Evolutionary conservation across 768 basidiomycete species (phyloP), one percentile per base, ranked within the genome.

Genomic region (Gloeophyllum trabeum): DNA sequence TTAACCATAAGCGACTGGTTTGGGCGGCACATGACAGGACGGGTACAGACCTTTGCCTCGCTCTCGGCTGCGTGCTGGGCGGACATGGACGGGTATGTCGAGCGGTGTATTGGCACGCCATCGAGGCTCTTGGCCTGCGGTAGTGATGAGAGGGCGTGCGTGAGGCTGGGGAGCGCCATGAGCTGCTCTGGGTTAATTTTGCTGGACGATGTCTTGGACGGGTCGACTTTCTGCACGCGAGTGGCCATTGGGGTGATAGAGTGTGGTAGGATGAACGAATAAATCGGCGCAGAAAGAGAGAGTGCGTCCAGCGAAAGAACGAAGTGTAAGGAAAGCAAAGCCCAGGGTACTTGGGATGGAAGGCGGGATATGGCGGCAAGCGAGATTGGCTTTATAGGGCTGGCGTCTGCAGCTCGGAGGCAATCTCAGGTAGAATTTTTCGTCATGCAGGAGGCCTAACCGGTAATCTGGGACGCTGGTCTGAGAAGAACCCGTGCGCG

Each of bases 81-180:
- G 54, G 80, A 81, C 78, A 81, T 60, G 46, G 59, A 54, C 28
- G 16, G n/a, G n/a, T n/a, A n/a, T n/a, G n/a, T 77, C 52, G 66
- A 72, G 1, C 74, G 75, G 59, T 87, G 83, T 1, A 88, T 63
- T 1, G 75, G 63, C 22, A 88, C 69, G 51, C 67, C 69, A 50
- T 74, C 70, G 40, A 88, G 67, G 60, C 71, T 81, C 52, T 76
- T 83, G 6, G 84, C 84, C 50, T 80, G 73, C 0, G 84, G 81
- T 28, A 87, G 69, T 1, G 75, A 65, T 40, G 79, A 75, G 41
- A 88, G 72, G 2, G 78, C 71, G 28, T 68, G 75, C 21, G 84
- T 78, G 36, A 87, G 64, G 51, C 75, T 78, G n/a, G 84, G 84
- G 49, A 81, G 76, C 12, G 84, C 67, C 61, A 83, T 67, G 51